Percentiles rank a stretch among this genome's conserved stretches.
Evolutionary conservation across 1,284 basidiomycete species (phyloP).

Genomic region (Marasmius fiardii): DNA sequence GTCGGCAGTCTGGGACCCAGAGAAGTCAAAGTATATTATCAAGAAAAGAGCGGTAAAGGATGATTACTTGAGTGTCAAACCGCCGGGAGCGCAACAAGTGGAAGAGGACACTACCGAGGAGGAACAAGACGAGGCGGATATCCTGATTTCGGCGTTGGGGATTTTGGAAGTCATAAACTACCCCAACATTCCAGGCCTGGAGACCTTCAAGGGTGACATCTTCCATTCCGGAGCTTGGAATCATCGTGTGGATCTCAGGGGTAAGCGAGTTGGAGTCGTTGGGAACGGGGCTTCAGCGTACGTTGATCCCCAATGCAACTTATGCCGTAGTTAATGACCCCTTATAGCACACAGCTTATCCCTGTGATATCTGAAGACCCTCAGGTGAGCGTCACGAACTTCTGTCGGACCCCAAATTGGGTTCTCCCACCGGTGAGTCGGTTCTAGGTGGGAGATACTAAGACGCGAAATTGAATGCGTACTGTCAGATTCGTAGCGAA

Average conservation of each 20-base stretch:
- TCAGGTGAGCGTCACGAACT: constrained; percentile 37
- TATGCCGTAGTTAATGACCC: neutral
- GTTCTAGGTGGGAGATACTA: neutral
- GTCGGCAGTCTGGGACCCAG: constrained; percentile 38
- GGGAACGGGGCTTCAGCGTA: constrained; percentile 51
- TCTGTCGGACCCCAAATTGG: constrained; percentile 46
- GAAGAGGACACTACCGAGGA: constrained; percentile 20
- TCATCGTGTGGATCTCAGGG: constrained; percentile 31
- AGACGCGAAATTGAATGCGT: neutral
- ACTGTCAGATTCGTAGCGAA: constrained; percentile 24
- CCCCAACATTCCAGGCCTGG: constrained; percentile 34
- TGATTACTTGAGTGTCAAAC: neutral
- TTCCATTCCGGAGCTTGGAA: constrained; percentile 51
- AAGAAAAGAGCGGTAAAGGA: constrained; percentile 17
- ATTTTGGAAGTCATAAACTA: constrained; percentile 35
- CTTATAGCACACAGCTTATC: constrained; percentile 40
- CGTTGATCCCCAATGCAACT: constrained; percentile 20
- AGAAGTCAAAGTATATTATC: constrained; percentile 30
- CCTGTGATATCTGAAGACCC: constrained; percentile 40
- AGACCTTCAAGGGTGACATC: constrained; percentile 39
- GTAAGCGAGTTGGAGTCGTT: constrained; percentile 45
- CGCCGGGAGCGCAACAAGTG: neutral
- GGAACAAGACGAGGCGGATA: constrained; percentile 22
- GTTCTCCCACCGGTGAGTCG: constrained; percentile 33
- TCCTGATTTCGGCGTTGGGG: constrained; percentile 45